These are phyloP conservation scores for Fraxinus excelsior DNA, from an alignment of 257 asterid species.

Conservation along the genomic window DNA sequence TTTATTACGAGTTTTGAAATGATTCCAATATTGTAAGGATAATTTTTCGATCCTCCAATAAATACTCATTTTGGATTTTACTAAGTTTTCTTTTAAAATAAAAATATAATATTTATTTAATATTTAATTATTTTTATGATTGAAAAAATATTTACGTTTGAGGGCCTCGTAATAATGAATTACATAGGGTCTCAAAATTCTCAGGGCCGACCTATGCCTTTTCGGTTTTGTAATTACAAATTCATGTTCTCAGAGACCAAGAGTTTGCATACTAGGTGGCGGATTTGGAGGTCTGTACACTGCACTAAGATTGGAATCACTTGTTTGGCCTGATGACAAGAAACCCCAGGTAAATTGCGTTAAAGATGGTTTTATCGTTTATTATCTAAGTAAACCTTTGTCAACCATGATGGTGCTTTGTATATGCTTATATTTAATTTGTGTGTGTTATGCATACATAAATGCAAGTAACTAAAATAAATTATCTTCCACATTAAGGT, in stretches of 20 bases:
- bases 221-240: constrained; percentile 2
- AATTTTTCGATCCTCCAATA: too few species aligned
- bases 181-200: too few species aligned
- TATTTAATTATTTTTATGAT: too few species aligned
- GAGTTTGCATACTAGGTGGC: constrained; percentile 96
- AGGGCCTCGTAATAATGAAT: too few species aligned
- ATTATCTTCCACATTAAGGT: not conserved
- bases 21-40: too few species aligned
- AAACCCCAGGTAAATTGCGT: constrained; percentile 74
- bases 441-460: not conserved
- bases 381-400: not conserved
- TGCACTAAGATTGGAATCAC: constrained; percentile 89
- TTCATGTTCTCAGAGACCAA: constrained; percentile 71
- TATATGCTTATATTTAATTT: not conserved
- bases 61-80: too few species aligned
- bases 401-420: constrained; percentile 3
- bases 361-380: constrained; percentile 9
- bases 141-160: too few species aligned
- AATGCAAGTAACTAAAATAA: constrained; percentile 5
- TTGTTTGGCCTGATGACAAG: constrained; percentile 93
- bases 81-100: too few species aligned
- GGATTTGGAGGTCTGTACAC: constrained; percentile 99
- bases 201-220: too few species aligned
- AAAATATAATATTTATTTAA: too few species aligned
- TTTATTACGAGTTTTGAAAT: too few species aligned